A percentile compares a stretch with the other conserved stretches of the same genome.
Conservation (phyloP, 495 filamentous ascomycete genomes). For the Entonaema liquescens region DNA sequence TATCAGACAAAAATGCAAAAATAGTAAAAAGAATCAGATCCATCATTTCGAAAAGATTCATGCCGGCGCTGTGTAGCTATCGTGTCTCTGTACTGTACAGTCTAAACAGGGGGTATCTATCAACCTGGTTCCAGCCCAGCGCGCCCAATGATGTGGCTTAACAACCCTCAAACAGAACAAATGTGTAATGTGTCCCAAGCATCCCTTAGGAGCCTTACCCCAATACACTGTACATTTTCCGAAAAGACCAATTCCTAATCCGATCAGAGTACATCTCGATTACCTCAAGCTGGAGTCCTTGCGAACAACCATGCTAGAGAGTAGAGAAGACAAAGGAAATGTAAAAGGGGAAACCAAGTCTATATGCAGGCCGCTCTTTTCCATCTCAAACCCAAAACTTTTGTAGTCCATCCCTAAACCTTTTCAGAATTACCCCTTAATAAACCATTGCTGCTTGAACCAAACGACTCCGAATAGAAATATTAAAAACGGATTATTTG, state of each 20-base stretch:
- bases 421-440: slow-evolving; percentile 35
- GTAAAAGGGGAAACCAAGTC: slow-evolving; percentile 44
- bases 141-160: slow-evolving; percentile 45
- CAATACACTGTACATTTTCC: slow-evolving; percentile 47
- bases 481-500: slow-evolving; percentile 42
- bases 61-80: slow-evolving; percentile 55
- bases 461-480: slow-evolving; percentile 42
- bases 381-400: slow-evolving; percentile 47
- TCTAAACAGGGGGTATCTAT: slow-evolving; percentile 59
- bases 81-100: slow-evolving; percentile 57
- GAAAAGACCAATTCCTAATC: slow-evolving; percentile 37
- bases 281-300: slow-evolving; percentile 33
- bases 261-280: slow-evolving; percentile 44
- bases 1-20: background rate
- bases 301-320: slow-evolving; percentile 35
- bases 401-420: slow-evolving; percentile 45
- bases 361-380: slow-evolving; percentile 57
- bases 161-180: slow-evolving; percentile 46
- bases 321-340: slow-evolving; percentile 45
- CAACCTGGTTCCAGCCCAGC: slow-evolving; percentile 59
- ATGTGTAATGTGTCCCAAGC: slow-evolving; percentile 41
- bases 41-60: slow-evolving; percentile 47
- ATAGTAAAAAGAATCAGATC: slow-evolving; percentile 39
- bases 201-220: slow-evolving; percentile 40
- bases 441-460: slow-evolving; percentile 39